Base-by-base conservation (phyloP, 768 basidiomycete genomes). In the Kwoniella europaea region DNA sequence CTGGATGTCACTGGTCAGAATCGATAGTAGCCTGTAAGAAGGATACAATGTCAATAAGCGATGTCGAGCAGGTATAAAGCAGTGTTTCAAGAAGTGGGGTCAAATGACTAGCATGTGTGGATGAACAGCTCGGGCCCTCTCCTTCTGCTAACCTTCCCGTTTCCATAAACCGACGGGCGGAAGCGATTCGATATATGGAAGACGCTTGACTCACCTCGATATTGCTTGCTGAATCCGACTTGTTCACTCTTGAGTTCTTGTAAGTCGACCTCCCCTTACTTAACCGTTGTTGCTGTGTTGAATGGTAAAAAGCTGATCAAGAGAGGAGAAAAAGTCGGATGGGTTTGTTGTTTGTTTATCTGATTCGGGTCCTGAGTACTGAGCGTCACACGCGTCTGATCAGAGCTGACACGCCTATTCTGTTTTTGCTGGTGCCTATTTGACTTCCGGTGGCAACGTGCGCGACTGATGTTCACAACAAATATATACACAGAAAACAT, bases 391-490 rank as follows among this genome's bases (percentile, higher is more conserved):
- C 50, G 50, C 50, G 50, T 52, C 50, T 9, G 20, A 52, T 52
- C 50, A 35, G 35, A 6, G 35, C 35, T 35, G 3, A 35, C 7
- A 9, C 6, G 35, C 35, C 35, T 35, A 35, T 35, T 9, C 4
- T n/a, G n/a, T n/a, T n/a, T n/a, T n/a, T n/a, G n/a, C n/a, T n/a
- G n/a, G n/a, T 18, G 46, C 46, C 46, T 50, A 50, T 16, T 6
- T 2, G 13, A 16, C 16, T 50, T 15, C 41, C 18, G 42, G 59
- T 61, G 59, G 59, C 63, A 54, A 54, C 42, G 24, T 42, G 18
- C 63, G 63, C 63, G 63, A 63, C 63, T 63, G 44, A 53, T 63
- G 44, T 63, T 63, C 10, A 12, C 9, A 7, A n/a, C 5, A 6
- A 20, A 35, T 16, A 54, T n/a, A n/a, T n/a, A n/a, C n/a, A n/a